A percentile compares a stretch with the other conserved stretches of the same genome.
Evolutionary conservation across 225 moss, liverwort and hornwort genomes (phyloP).

Genomic region (Pleurozium schreberi): DNA sequence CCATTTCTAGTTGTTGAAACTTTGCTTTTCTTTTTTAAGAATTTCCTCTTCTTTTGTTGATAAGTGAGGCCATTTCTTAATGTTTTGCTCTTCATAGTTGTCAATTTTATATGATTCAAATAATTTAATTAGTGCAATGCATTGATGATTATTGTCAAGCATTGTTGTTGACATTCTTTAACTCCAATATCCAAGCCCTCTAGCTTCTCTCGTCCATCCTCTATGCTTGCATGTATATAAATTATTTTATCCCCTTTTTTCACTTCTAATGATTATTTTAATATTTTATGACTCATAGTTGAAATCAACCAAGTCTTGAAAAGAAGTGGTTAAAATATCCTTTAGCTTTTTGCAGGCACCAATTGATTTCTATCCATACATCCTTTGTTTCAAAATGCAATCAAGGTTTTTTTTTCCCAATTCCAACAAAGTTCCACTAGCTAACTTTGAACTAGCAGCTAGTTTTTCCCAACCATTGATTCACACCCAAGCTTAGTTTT

Average conservation of each 20-base stretch:
- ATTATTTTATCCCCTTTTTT: no score
- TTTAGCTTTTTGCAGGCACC: accelerated
- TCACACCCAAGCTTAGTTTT: background rate
- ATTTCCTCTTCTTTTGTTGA: background rate
- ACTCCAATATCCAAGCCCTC: background rate
- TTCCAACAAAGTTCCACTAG: no score
- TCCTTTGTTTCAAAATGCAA: background rate
- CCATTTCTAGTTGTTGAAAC: accelerated
- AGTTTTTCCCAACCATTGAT: accelerated
- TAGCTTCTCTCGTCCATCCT: no score
- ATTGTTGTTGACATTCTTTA: background rate
- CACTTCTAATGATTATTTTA: background rate
- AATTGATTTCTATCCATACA: accelerated
- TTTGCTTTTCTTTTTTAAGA: background rate
- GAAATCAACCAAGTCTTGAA: background rate
- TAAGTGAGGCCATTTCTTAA: background rate
- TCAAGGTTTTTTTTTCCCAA: accelerated
- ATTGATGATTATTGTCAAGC: background rate
- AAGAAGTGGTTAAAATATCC: no score
- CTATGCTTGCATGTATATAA: no score
- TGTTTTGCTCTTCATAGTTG: background rate
- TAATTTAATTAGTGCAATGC: background rate
- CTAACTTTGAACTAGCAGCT: background rate
- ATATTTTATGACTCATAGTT: accelerated
- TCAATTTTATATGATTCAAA: background rate